Conservation (phyloP, 306 rosid genomes). For the Rosa rugosa region DNA sequence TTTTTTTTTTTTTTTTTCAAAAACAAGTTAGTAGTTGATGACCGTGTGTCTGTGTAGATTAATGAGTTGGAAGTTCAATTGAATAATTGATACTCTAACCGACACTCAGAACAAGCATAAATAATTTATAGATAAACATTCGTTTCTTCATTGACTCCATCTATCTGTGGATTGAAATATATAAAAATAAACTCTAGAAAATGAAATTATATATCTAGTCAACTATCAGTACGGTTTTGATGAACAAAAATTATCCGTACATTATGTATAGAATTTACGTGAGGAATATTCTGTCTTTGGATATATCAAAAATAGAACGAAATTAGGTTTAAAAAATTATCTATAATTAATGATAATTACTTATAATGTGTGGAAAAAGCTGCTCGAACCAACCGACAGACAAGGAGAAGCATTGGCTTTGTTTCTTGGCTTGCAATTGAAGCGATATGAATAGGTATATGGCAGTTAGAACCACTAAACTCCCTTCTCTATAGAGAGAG, state of each 20-base stretch:
- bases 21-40: too few species aligned
- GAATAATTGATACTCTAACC: background rate
- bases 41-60: background rate
- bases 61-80: too few species aligned
- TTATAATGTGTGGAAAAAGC: constrained; percentile 31
- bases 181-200: background rate
- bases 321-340: background rate
- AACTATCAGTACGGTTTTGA: background rate
- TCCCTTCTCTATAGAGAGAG: background rate
- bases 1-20: too few species aligned
- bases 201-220: background rate
- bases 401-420: constrained; percentile 50
- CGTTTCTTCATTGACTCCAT: background rate
- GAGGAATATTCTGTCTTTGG: background rate
- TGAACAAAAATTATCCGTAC: background rate
- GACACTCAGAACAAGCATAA: background rate
- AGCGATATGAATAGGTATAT: constrained; percentile 61
- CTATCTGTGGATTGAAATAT: background rate
- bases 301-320: background rate
- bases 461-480: constrained; percentile 63
- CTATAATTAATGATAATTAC: background rate
- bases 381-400: constrained; percentile 56
- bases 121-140: background rate
- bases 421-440: constrained; percentile 62
- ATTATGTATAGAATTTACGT: background rate